These are phyloP conservation scores for Malbranchea cinnamomea DNA, from an alignment of 2,329 filamentous ascomycete genomes.

Conservation along the genomic window DNA sequence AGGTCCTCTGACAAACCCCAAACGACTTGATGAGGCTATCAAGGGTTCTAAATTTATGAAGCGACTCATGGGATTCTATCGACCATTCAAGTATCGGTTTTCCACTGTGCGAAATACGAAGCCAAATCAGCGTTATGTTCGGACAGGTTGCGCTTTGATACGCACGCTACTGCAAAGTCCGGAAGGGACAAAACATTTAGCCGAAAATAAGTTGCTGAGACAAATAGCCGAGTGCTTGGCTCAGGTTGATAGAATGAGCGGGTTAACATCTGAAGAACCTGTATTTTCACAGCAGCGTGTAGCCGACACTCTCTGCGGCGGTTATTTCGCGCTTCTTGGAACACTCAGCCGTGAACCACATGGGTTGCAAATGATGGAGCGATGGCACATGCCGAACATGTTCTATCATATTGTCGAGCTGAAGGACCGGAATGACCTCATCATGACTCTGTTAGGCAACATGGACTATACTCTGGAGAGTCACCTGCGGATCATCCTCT, in stretches of 20 bases:
- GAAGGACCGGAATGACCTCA: conserved; percentile 77
- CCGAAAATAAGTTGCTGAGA: conserved; percentile 81
- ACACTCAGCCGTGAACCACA: conserved; percentile 68
- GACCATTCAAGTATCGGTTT: conserved; percentile 93
- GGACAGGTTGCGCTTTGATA: conserved; percentile 76
- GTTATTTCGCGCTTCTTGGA: conserved; percentile 88
- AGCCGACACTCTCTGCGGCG: conserved; percentile 71
- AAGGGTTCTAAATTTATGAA: conserved; percentile 95
- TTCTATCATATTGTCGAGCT: conserved; percentile 96
- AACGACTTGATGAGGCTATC: conserved; percentile 83
- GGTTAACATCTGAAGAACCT: conserved; percentile 55
- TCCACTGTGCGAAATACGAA: conserved; percentile 80
- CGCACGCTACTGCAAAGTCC: conserved; percentile 70
- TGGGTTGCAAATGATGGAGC: conserved; percentile 77
- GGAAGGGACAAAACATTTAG: conserved; percentile 72
- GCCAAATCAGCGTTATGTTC: conserved; percentile 85
- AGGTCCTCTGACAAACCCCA: conserved; percentile 78
- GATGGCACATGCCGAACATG: conserved; percentile 99
- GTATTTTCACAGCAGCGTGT: conserved; percentile 80
- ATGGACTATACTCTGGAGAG: conserved; percentile 85
- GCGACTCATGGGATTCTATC: conserved; percentile 82
- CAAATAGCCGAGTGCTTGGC: conserved; percentile 93
- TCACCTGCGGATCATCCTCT: conserved; percentile 81
- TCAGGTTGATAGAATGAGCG: conserved; percentile 75
- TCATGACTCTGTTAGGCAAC: conserved; percentile 73